Base-by-base conservation (phyloP, 495 filamentous ascomycete genomes). In the Lasiosphaeria hispida region DNA sequence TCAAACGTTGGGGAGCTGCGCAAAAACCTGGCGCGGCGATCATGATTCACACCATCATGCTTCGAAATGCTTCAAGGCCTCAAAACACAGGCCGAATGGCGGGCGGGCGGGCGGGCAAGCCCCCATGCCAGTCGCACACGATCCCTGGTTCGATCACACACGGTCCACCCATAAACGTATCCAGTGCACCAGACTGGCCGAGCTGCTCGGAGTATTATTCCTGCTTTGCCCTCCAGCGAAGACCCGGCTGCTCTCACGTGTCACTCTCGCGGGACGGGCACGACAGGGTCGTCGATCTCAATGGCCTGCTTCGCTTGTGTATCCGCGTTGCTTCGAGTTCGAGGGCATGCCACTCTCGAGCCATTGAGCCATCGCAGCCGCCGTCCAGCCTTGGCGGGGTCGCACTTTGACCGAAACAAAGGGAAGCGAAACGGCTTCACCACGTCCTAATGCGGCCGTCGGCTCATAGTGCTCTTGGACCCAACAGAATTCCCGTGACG, bases 21-120 rank as follows among this genome's bases (percentile, higher is more conserved):
- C 14, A 18, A 48, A 48, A 55, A 19, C 33, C 53, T 40, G 53
- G 53, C 43, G 42, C 41, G 53, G 30, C 53, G 53, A 55, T 55
- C 53, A 55, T 55, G 53, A 55, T 55, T 55, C 53, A 55, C 53
- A 34, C 8, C 42, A 33, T 55, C 53, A 55, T 47, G 41, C 53
- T n/a, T 13, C 33, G 5, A 33, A 17, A 7, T 15, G 10, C 19
- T 19, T 35, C 50, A 41, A 17, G 37, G 50, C 15, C 19, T 18
- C 51, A 30, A 37, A 43, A 40, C 49, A 52, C 36, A 13, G 34
- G 14, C n/a, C 36, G 7, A 11, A 17, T 37, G 35, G 30, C 23
- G 23, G 23, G 23, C 23, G 23, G 23, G 23, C 23, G 23, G 23
- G 2, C 23, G 23, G 23, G 23, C 23, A 30, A 30, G 14, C 42